A percentile compares a stretch with the other conserved stretches of the same genome.
Conservation (phyloP, 768 basidiomycete genomes). For the Thelephora aurantiotincta region DNA sequence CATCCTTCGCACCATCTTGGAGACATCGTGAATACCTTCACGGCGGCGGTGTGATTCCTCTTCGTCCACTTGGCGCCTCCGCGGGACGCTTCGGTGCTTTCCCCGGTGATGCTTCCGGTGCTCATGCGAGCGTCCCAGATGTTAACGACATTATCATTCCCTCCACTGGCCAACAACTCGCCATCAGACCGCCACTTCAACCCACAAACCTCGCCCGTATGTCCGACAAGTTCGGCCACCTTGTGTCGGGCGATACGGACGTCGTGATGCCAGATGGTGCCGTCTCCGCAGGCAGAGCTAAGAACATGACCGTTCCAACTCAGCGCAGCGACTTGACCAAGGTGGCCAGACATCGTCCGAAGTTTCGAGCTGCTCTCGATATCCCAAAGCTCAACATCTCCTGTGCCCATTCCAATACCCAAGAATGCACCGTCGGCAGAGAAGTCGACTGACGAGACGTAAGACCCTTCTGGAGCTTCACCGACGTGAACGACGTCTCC, state of each 20-base stretch:
- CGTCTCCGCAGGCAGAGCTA: conserved; percentile 82
- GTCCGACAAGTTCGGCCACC: conserved; percentile 80
- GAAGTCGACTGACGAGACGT: conserved; percentile 67
- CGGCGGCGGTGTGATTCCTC: conserved; percentile 39
- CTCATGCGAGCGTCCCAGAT: conserved; percentile 78
- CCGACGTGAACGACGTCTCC: conserved; percentile 71
- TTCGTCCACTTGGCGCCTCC: conserved; percentile 35
- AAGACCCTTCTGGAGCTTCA: conserved; percentile 62
- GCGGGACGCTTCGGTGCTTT: conserved; percentile 12
- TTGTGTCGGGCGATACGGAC: conserved; percentile 74
- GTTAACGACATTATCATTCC: conserved; percentile 96
- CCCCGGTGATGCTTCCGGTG: conserved; percentile 9
- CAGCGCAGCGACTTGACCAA: conserved; percentile 69
- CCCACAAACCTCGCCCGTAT: conserved; percentile 89
- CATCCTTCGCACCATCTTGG: neutral
- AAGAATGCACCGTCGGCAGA: conserved; percentile 73
- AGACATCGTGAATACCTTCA: conserved; percentile 9
- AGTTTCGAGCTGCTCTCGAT: conserved; percentile 64
- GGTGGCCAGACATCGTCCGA: conserved; percentile 84
- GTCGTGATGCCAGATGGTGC: conserved; percentile 94
- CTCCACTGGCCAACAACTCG: conserved; percentile 84
- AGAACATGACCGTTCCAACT: conserved; percentile 84
- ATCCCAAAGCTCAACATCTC: conserved; percentile 94
- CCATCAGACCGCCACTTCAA: conserved; percentile 82
- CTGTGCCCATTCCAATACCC: conserved; percentile 66